These are phyloP conservation scores for Polyporus arcularius DNA, from an alignment of 768 basidiomycete genomes.

Conservation along the genomic window DNA sequence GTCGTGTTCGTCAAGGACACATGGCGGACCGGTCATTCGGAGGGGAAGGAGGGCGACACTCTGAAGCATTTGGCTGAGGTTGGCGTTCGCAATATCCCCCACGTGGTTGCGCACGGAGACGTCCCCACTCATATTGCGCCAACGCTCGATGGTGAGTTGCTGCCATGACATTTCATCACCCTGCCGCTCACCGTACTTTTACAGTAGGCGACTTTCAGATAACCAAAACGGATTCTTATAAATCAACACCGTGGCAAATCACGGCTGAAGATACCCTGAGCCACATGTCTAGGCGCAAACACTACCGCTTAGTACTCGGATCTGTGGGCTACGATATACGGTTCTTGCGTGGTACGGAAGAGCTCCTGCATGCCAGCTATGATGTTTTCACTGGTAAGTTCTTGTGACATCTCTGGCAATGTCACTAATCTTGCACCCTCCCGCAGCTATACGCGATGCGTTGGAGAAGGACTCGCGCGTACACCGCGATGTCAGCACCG, in stretches of 20 bases:
- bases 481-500: slow-evolving; percentile 7
- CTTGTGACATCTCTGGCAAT: not conserved
- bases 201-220: too few relatives aligned
- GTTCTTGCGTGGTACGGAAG: slow-evolving; percentile 1
- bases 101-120: slow-evolving; percentile 4
- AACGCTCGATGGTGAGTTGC: too few relatives aligned
- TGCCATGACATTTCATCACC: too few relatives aligned
- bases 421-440: not conserved
- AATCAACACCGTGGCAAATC: too few relatives aligned
- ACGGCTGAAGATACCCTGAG: too few relatives aligned
- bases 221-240: too few relatives aligned
- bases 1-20: slow-evolving; percentile 15
- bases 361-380: not conserved
- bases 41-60: not conserved
- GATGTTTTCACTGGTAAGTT: not conserved
- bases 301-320: slow-evolving; percentile 5
- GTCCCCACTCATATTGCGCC: not conserved
- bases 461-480: not conserved
- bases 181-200: too few relatives aligned
- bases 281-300: not conserved
- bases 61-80: not conserved
- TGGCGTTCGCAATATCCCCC: not conserved
- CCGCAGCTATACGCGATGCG: slow-evolving; percentile 1
- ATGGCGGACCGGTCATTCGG: not conserved
- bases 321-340: slow-evolving; percentile 1